Base-by-base conservation (phyloP, 805 yeast genomes). In the Candida ulmi region DNA sequence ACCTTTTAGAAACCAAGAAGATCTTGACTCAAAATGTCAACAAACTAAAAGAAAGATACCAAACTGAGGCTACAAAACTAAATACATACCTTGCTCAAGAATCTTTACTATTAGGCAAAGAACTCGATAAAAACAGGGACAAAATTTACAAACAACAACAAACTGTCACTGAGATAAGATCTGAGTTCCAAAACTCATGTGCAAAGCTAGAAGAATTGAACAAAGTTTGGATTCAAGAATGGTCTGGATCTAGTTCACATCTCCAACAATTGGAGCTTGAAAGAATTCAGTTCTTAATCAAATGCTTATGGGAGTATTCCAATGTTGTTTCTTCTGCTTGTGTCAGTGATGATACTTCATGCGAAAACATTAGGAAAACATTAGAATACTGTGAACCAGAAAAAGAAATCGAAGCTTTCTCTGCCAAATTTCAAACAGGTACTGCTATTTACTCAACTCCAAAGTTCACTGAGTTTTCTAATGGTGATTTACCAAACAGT, bases 231-330 rank as follows among this genome's bases (percentile, higher is more conserved):
- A 71, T 74, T 40, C 62, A 75, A 24, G 88, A 86, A 48, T 87
- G 96, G 96, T 67, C 70, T 42, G 55, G 66, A 5, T 69, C 83
- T 0, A 72, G 86, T 33, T 76, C 71, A 46, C 73, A 72, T 45
- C 67, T 82, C 45, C 88, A 87, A 60, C 71, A 65, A 38, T 59
- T 83, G 35, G 96, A 87, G 55, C 75, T 77, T 36, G 88, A 83
- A 54, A 72, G 90, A 45, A 74, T 85, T 40, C 82, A 81, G 50
- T 72, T 79, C 45, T 54, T 83, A 41, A 82, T 85, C 51, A 66
- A 81, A 15, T 84, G 80, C 48, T 60, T 88, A 43, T 88, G 95
- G 84, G 83, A 79, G 32, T 86, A 71, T 53, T 78, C 91, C 35
- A 87, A 87, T 59, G 69, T 79, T 30, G 68, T 84, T 8, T 84